Conservation (phyloP, 768 basidiomycete genomes). For the Albatrellus ellisii region DNA sequence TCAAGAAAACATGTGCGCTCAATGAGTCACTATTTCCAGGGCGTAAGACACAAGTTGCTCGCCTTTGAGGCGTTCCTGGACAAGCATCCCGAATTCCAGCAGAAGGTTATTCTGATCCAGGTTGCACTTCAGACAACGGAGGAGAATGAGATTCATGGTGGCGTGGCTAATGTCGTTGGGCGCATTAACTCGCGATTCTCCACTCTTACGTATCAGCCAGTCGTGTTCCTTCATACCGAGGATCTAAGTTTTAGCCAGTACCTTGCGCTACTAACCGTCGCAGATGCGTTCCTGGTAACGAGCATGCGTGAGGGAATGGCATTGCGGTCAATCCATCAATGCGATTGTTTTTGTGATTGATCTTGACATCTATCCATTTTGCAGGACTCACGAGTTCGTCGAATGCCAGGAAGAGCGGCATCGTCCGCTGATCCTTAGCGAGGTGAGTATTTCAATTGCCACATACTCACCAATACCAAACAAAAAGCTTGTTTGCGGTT, state of each 20-base stretch:
- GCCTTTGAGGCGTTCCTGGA: conserved; percentile 78
- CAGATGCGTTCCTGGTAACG: conserved; percentile 77
- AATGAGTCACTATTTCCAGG: conserved; percentile 25
- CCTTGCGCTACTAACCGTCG: conserved; percentile 66
- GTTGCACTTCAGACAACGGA: conserved; percentile 77
- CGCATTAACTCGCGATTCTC: conserved; percentile 77
- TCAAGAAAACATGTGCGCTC: no score
- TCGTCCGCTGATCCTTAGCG: conserved; percentile 66
- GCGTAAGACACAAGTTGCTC: conserved; percentile 71
- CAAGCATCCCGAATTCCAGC: conserved; percentile 66
- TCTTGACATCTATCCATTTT: no score
- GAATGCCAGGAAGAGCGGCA: conserved; percentile 66
- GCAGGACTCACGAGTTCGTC: conserved; percentile 74
- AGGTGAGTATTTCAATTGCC: conserved; percentile 29
- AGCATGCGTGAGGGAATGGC: conserved; percentile 87
- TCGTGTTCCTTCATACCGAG: conserved; percentile 76
- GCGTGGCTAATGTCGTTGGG: conserved; percentile 62
- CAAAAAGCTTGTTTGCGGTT: conserved; percentile 4
- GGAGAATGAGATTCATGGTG: conserved; percentile 59
- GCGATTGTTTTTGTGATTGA: no score
- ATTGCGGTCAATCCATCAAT: no score
- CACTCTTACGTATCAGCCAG: conserved; percentile 76
- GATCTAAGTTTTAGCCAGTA: conserved; percentile 82
- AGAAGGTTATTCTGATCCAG: conserved; percentile 77
- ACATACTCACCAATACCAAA: neutral